Base-by-base conservation (phyloP, 345 rosid species). In the Aegle marmelos region DNA sequence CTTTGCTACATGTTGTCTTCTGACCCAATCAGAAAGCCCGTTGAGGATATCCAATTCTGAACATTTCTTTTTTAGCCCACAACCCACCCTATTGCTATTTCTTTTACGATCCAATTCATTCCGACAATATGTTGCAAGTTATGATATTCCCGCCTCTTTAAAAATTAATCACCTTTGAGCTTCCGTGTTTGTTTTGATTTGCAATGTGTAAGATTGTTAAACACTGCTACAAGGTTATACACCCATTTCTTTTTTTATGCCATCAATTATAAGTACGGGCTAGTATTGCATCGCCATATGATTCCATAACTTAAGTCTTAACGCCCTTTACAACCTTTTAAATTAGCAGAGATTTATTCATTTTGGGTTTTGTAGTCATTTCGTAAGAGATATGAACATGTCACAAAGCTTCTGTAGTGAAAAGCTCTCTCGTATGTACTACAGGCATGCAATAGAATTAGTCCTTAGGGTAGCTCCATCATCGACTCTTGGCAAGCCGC, bases 341-440 rank as follows among this genome's bases (percentile, higher is more conserved):
- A 60, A 76, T 50, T 14, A 54, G 41, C 24, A 33, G 4, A 33
- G 5, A 6, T 39, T 61, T 69, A 74, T 81, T 77, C 76, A 68
- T 39, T 50, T 50, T 33, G 39, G 36, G 70, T 72, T 71, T 19
- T 61, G 37, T 45, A 73, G 76, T 70, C 60, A 76, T 25, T 76
- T 60, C 53, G 75, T 63, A 28, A 57, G 17, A 78, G 60, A 76
- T 66, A 64, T 58, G 31, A 11, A 75, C 60, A 14, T 59, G 72
- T 19, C 22, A n/a, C 70, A 79, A 82, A 61, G 76, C 64, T 65
- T 67, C 65, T 58, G 63, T 27, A 68, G 7, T 64, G 67, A 45
- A 53, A 60, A 65, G 71, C 57, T 63, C 63, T 56, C 41, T 56
- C 76, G 68, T 68, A 80, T 74, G 76, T 53, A 78, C 74, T 78